Evolutionary conservation across 2,329 filamentous ascomycete species (phyloP).

Genomic region (Colletotrichum sp.): DNA sequence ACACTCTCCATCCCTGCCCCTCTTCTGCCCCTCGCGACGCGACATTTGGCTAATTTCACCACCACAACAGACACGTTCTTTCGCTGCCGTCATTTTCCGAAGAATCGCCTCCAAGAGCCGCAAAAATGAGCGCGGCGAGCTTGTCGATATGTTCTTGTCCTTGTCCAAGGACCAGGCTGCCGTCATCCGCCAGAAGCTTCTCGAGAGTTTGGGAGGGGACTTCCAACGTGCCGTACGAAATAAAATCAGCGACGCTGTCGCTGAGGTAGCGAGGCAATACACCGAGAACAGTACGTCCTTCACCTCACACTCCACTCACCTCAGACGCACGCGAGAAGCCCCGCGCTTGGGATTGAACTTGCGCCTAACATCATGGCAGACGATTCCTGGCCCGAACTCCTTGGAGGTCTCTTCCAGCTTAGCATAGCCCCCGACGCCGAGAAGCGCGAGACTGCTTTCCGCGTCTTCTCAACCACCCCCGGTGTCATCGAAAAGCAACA

Average conservation of each 20-base stretch:
- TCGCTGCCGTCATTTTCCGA: slow-evolving; percentile 92
- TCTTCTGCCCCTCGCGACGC: background rate
- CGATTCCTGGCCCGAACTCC: slow-evolving; percentile 87
- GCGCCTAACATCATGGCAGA: slow-evolving; percentile 50
- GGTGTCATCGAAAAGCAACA: slow-evolving; percentile 96
- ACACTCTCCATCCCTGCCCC: slow-evolving; percentile 16
- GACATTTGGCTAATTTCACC: background rate
- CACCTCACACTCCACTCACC: background rate
- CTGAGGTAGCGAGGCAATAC: slow-evolving; percentile 94
- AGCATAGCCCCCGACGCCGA: slow-evolving; percentile 85
- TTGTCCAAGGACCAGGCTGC: slow-evolving; percentile 75
- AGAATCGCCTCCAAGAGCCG: slow-evolving; percentile 89
- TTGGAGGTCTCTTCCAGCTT: slow-evolving; percentile 84
- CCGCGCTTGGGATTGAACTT: background rate
- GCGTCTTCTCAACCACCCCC: slow-evolving; percentile 94
- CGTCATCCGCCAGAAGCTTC: slow-evolving; percentile 82
- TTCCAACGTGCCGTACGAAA: slow-evolving; percentile 78
- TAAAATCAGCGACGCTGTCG: slow-evolving; percentile 97
- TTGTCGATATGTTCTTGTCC: slow-evolving; percentile 84
- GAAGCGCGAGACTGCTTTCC: slow-evolving; percentile 90
- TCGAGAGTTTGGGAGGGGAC: slow-evolving; percentile 79
- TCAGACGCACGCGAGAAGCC: background rate
- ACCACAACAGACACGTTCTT: slow-evolving; percentile 76
- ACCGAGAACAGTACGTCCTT: slow-evolving; percentile 79
- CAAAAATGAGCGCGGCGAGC: slow-evolving; percentile 75